Evolutionary conservation across 805 yeast species (phyloP).

Genomic region (Cyberlindnera veronae): DNA sequence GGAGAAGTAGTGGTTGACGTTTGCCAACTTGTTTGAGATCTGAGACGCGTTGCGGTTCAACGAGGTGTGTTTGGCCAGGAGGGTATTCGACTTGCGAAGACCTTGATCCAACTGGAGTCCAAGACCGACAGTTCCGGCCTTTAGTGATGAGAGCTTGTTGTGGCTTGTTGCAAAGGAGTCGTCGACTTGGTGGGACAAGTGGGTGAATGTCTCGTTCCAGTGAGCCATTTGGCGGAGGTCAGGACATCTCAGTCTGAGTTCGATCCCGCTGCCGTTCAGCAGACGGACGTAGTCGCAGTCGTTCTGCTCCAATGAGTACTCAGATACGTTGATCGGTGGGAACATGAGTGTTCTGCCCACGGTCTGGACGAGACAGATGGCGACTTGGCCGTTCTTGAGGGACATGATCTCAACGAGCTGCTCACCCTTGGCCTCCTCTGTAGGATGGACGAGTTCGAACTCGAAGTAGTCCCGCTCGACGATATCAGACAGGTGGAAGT

Average conservation of each 20-base stretch:
- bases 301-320: conserved; percentile 14
- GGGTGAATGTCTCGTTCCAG: conserved; percentile 19
- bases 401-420: conserved; percentile 21
- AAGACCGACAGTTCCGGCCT: conserved; percentile 19
- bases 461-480: conserved; percentile 27
- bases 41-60: conserved; percentile 12
- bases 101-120: conserved; percentile 22
- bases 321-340: conserved; percentile 22
- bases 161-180: conserved; percentile 6
- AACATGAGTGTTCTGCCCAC: conserved; percentile 26
- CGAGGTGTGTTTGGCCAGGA: no score
- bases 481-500: conserved; percentile 20
- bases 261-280: conserved; percentile 1
- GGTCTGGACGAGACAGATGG: conserved; percentile 21
- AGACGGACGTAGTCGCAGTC: conserved; percentile 7
- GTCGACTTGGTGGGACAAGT: conserved; percentile 7
- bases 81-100: no score
- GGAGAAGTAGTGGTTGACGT: conserved; percentile 13
- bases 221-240: conserved; percentile 21
- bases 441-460: conserved; percentile 14
- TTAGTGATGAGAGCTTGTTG: conserved; percentile 10
- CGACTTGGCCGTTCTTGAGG: conserved; percentile 17
- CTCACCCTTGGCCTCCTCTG: background rate
- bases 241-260: conserved; percentile 23
- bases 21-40: conserved; percentile 12